phyloP scores from a whole-genome alignment of 305 asterid species.

The Solanum hybrid region DNA sequence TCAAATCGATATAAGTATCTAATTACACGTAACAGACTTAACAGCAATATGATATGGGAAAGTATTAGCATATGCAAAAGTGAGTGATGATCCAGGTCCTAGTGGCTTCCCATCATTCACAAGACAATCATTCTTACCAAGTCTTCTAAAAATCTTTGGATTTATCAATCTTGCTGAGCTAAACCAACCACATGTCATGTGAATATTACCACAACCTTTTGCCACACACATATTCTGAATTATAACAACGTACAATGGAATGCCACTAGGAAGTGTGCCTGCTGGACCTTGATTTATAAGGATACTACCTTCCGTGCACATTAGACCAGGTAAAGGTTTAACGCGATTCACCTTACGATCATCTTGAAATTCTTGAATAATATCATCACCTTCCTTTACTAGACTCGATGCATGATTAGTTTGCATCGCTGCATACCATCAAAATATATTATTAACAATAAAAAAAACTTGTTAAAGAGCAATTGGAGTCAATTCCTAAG shows the following conservation, averaged over 20 bases:
- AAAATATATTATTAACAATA: too few relatives aligned
- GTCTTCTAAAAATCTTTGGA: neutral
- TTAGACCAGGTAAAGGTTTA: neutral
- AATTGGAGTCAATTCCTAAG: neutral
- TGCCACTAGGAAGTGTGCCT: neutral
- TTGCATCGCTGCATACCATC: neutral
- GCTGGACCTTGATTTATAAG: neutral
- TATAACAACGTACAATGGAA: neutral
- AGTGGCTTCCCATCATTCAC: neutral
- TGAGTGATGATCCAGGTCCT: neutral
- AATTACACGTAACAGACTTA: neutral
- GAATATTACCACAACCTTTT: neutral
- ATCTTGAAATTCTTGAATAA: neutral
- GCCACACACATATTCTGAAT: neutral
- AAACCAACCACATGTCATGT: neutral
- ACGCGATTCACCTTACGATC: neutral
- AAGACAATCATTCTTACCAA: neutral
- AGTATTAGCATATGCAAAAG: neutral
- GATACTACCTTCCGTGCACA: neutral
- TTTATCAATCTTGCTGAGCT: neutral
- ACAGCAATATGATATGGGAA: neutral
- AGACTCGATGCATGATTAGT: neutral
- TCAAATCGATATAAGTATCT: neutral
- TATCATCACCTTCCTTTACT: neutral
- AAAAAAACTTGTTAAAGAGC: too few relatives aligned